These are phyloP conservation scores for Leccinum broughii DNA, from an alignment of 768 basidiomycete species.

Conservation along the genomic window DNA sequence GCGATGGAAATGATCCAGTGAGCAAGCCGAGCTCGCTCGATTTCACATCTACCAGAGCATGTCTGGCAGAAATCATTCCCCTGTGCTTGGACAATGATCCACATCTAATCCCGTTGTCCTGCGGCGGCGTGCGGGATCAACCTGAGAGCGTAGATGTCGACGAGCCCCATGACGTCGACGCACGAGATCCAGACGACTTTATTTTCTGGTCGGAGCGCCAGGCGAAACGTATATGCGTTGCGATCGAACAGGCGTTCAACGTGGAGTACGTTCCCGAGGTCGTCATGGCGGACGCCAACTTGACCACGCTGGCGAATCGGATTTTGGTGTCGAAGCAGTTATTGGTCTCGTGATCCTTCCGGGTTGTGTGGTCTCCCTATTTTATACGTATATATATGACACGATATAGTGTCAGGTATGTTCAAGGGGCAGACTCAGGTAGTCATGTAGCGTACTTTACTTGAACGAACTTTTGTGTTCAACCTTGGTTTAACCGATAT, in stretches of 20 bases:
- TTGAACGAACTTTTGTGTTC: too few species aligned
- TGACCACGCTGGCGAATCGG: conserved; percentile 79
- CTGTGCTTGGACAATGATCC: conserved; percentile 87
- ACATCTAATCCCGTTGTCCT: conserved; percentile 72
- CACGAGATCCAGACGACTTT: conserved; percentile 83
- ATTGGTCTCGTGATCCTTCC: conserved; percentile 29
- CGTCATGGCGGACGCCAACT: conserved; percentile 90
- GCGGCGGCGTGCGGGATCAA: conserved; percentile 41
- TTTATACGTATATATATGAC: too few species aligned
- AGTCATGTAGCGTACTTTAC: too few species aligned
- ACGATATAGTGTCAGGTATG: not conserved
- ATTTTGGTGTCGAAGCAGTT: conserved; percentile 78
- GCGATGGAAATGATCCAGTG: conserved; percentile 45
- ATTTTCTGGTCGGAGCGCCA: conserved; percentile 90
- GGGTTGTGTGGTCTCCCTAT: too few species aligned
- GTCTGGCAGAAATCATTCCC: conserved; percentile 75
- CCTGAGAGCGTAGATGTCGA: conserved; percentile 8
- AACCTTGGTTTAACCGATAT: too few species aligned
- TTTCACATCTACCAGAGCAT: conserved; percentile 62
- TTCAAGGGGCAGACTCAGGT: too few species aligned
- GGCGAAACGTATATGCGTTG: conserved; percentile 82
- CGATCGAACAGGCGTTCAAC: conserved; percentile 78
- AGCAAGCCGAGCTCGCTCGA: conserved; percentile 64
- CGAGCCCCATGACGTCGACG: conserved; percentile 26
- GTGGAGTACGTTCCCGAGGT: conserved; percentile 91